Evolutionary conservation across 345 rosid species (phyloP).

Genomic region (Brassica cretica): DNA sequence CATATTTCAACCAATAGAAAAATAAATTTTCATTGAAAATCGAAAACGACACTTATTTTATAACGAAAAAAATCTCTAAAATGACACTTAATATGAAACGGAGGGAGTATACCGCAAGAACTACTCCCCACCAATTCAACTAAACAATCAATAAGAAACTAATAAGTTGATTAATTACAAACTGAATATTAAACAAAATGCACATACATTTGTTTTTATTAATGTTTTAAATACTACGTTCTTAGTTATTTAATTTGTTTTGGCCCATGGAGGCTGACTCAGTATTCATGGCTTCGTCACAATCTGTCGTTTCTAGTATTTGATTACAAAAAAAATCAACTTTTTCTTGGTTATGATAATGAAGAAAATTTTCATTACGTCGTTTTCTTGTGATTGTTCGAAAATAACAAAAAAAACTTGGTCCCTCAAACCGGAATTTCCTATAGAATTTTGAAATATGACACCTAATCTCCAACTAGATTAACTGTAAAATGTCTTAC

Average conservation of each 20-base stretch:
- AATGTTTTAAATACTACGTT: not conserved
- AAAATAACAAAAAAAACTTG: not conserved
- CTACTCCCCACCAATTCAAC: slow-evolving; percentile 10
- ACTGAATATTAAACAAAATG: not conserved
- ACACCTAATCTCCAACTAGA: slow-evolving; percentile 33
- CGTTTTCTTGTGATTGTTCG: not conserved
- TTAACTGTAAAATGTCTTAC: slow-evolving; percentile 29
- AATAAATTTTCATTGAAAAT: too few relatives aligned
- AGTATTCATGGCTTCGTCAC: slow-evolving; percentile 12
- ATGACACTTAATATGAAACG: too few relatives aligned
- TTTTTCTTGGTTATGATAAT: not conserved
- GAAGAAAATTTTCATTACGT: not conserved
- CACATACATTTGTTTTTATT: not conserved
- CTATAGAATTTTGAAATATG: not conserved
- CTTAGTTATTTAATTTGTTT: not conserved
- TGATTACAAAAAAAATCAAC: not conserved
- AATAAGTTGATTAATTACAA: slow-evolving; percentile 12
- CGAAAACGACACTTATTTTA: too few relatives aligned
- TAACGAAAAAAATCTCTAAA: too few relatives aligned
- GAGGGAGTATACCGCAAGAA: too few relatives aligned
- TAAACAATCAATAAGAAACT: slow-evolving; percentile 14
- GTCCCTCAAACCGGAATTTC: not conserved
- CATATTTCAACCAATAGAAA: too few relatives aligned
- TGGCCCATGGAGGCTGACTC: slow-evolving; percentile 6
- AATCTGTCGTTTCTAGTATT: not conserved